phyloP scores from a whole-genome alignment of 805 yeast species.

The Tetrapisispora taiwanensis region DNA sequence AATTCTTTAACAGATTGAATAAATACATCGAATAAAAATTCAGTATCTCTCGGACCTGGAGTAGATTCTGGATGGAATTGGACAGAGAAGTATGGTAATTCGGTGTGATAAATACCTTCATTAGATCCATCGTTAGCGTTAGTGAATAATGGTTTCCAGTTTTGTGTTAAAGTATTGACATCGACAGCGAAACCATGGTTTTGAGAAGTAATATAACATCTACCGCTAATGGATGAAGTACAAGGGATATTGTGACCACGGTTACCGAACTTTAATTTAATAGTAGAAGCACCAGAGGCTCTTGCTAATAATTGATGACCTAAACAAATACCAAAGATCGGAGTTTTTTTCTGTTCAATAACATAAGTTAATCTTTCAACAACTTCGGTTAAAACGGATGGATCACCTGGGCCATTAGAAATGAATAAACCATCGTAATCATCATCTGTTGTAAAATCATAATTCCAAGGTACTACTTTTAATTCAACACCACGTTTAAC shows the following conservation, averaged over 20 bases:
- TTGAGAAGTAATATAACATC: slow-evolving; percentile 97
- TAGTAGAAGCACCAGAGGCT: slow-evolving; percentile 89
- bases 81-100: slow-evolving; percentile 88
- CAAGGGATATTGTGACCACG: slow-evolving; percentile 98
- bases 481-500: slow-evolving; percentile 93
- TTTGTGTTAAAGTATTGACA: slow-evolving; percentile 54
- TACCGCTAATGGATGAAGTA: slow-evolving; percentile 79
- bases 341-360: slow-evolving; percentile 60
- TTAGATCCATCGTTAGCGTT: slow-evolving; percentile 96
- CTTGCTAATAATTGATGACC: slow-evolving; percentile 96
- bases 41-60: slow-evolving; percentile 99
- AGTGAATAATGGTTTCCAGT: slow-evolving; percentile 91
- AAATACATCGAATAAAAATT: slow-evolving; percentile 89
- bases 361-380: slow-evolving; percentile 50
- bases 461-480: slow-evolving; percentile 91
- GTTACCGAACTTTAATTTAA: slow-evolving; percentile 93
- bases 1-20: slow-evolving; percentile 66
- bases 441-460: slow-evolving; percentile 67
- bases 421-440: slow-evolving; percentile 85
- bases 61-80: slow-evolving; percentile 99
- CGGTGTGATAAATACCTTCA: slow-evolving; percentile 92
- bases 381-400: slow-evolving; percentile 67
- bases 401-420: slow-evolving; percentile 99
- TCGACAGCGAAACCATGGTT: slow-evolving; percentile 99
- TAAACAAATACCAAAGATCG: slow-evolving; percentile 94